phyloP scores from a whole-genome alignment of 179 eudicot genomes.

The Vitellaria paradoxa region DNA sequence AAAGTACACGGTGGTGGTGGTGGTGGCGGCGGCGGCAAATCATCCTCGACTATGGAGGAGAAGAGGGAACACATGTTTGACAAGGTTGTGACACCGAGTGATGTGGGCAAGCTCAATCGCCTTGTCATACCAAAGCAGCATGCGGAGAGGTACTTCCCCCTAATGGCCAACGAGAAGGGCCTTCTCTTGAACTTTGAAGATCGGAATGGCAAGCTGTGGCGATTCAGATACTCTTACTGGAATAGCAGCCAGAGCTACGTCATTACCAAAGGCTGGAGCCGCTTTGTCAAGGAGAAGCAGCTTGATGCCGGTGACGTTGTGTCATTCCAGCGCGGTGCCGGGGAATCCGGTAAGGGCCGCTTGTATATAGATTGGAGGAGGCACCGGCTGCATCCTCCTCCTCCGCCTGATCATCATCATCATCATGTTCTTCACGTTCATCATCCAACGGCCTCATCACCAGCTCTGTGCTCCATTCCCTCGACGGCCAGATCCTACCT shows the following conservation, averaged over 20 bases:
- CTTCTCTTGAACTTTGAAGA: constrained; percentile 81
- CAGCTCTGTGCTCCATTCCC: constrained; percentile 16
- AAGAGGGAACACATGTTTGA: constrained; percentile 67
- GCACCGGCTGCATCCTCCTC: constrained; percentile 42
- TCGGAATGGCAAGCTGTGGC: constrained; percentile 70
- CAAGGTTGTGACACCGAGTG: constrained; percentile 86
- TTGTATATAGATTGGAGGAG: constrained; percentile 75
- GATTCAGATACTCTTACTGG: constrained; percentile 94
- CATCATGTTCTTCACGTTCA: constrained; percentile 6
- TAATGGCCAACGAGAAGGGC: constrained; percentile 63
- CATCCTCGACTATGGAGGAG: not conserved
- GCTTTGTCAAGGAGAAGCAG: constrained; percentile 60
- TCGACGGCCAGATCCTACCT: no score
- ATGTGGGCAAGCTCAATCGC: constrained; percentile 58
- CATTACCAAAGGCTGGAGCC: constrained; percentile 63
- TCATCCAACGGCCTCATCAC: not conserved
- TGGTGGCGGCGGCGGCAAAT: constrained; percentile 4
- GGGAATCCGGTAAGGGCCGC: constrained; percentile 43
- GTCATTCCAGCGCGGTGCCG: constrained; percentile 58
- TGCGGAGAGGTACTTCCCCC: constrained; percentile 74
- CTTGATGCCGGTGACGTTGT: constrained; percentile 82
- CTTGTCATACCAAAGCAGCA: no score
- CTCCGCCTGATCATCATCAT: not conserved
- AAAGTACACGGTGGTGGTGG: not conserved
- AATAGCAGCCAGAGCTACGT: constrained; percentile 97